These are phyloP conservation scores for Fusarium continuum DNA, from an alignment of 2,329 filamentous ascomycete species.

Conservation along the genomic window DNA sequence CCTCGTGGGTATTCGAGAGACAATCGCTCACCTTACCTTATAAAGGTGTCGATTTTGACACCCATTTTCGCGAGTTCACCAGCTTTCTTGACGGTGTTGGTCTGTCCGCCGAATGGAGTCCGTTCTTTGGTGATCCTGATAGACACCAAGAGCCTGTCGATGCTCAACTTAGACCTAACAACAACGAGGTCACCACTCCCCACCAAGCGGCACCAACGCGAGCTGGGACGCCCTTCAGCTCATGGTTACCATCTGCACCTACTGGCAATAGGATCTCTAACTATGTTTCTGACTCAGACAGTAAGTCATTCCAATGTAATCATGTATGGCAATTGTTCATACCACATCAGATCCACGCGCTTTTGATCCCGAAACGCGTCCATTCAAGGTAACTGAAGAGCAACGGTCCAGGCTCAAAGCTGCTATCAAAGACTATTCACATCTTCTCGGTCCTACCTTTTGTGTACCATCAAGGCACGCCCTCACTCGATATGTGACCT, in stretches of 20 bases:
- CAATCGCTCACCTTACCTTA: too few relatives aligned
- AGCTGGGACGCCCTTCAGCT: slow-evolving; percentile 49
- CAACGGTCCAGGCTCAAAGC: slow-evolving; percentile 42
- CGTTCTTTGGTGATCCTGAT: slow-evolving; percentile 47
- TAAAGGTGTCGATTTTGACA: slow-evolving; percentile 36
- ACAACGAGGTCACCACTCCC: neutral
- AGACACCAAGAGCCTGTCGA: neutral
- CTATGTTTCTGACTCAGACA: slow-evolving; percentile 13
- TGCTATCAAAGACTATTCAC: neutral
- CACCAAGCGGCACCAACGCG: neutral
- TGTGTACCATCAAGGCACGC: slow-evolving; percentile 50
- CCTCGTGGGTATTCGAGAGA: too few relatives aligned
- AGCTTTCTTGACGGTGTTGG: slow-evolving; percentile 51
- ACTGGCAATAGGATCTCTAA: slow-evolving; percentile 41
- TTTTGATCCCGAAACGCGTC: slow-evolving; percentile 1
- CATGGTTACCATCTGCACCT: slow-evolving; percentile 51
- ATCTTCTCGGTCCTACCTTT: slow-evolving; percentile 44
- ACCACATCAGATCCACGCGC: neutral
- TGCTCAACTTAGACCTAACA: neutral
- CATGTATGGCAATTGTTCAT: neutral
- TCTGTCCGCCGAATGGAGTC: slow-evolving; percentile 52
- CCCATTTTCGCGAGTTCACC: slow-evolving; percentile 51
- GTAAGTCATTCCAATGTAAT: neutral
- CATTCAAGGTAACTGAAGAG: slow-evolving; percentile 48
- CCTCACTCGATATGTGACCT: slow-evolving; percentile 48